Conservation (phyloP, 2,329 filamentous ascomycete species). For the Daldinia sp. region DNA sequence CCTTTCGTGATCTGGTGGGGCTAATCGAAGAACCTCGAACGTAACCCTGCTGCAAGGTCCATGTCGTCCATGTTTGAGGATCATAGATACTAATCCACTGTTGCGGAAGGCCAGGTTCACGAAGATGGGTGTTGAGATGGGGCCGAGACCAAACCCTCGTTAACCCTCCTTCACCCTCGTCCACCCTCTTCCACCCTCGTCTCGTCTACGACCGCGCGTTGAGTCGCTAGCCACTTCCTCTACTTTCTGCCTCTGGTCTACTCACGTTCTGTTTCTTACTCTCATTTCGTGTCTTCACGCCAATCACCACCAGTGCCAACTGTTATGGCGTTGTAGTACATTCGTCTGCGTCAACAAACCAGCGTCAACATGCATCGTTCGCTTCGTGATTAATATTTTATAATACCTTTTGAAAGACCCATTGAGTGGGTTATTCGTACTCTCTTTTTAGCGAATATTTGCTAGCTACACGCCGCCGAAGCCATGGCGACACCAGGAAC, state of each 20-base stretch:
- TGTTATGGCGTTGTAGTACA: constrained; percentile 39
- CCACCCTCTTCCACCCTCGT: constrained; percentile 22
- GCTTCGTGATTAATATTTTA: constrained; percentile 52
- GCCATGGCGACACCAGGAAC: constrained; percentile 61
- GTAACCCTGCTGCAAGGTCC: constrained; percentile 38
- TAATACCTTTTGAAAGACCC: constrained; percentile 51
- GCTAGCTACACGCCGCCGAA: constrained; percentile 45
- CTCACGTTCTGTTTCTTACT: constrained; percentile 26
- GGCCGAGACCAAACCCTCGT: constrained; percentile 23
- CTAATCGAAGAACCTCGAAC: constrained; percentile 38
- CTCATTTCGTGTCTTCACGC: constrained; percentile 32
- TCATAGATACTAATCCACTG: constrained; percentile 34
- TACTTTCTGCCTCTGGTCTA: constrained; percentile 23
- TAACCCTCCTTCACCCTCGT: too few species aligned
- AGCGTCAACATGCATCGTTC: constrained; percentile 46
- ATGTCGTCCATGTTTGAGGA: constrained; percentile 44
- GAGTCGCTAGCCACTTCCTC: constrained; percentile 19
- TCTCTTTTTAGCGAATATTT: constrained; percentile 46
- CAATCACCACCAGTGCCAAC: constrained; percentile 37
- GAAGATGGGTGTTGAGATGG: constrained; percentile 8
- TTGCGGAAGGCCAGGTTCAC: constrained; percentile 28
- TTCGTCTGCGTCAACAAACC: constrained; percentile 14
- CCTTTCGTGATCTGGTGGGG: constrained; percentile 28
- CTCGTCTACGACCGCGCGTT: constrained; percentile 22
- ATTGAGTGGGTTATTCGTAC: constrained; percentile 62